Evolutionary conservation across 371 early-diverging fungal species (phyloP), one percentile per base, ranked within the genome.

Genomic region (Catenaria anguillulae): DNA sequence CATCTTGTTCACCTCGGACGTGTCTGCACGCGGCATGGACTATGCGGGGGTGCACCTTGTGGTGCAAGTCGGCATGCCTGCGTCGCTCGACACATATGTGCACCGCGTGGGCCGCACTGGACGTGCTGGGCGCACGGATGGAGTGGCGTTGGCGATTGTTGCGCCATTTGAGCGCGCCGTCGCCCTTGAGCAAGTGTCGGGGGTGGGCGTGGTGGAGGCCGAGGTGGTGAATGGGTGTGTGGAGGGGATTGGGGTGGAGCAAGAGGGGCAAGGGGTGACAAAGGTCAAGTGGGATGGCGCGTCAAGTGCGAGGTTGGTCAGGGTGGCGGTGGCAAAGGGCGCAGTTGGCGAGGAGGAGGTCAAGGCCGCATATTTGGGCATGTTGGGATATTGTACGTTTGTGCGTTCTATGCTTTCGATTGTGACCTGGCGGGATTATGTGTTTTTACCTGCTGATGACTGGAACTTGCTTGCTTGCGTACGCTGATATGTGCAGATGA

Each of bases 31-130:
- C 68, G 99, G 99, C 46, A 89, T 99, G 21, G 99, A 99, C 74
- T 97, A 97, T 60, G 97, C 98, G 31, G 92, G 89, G 71, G 94
- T 99, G 2, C 84, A 87, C 0, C 75, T 93, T 52, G 96, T 97
- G 10, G 60, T 97, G 26, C 98, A 98, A 76, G 80, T 94, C 52
- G 99, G 99, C 68, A 77, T 90, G 4, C 97, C 99, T 31, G 75
- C 84, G 10, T 74, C 80, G 56, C 75, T 85, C 61, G 97, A 98
- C 66, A 89, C 92, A 71, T 99, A 96, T 69, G 85, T 96, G 56
- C 99, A 99, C 75, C 86, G 99, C 61, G 74, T 99, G 40, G 99
- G 99, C 13, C 84, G 99, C 67, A 99, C 99, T 4, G 99, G 96
- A 61, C 92, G 99, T 64, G 96, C 97, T 21, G 94, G 92, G 60